A percentile compares a stretch with the other conserved stretches of the same genome.
phyloP scores from a whole-genome alignment of 768 basidiomycete species.

The Amanita fuliginea region DNA sequence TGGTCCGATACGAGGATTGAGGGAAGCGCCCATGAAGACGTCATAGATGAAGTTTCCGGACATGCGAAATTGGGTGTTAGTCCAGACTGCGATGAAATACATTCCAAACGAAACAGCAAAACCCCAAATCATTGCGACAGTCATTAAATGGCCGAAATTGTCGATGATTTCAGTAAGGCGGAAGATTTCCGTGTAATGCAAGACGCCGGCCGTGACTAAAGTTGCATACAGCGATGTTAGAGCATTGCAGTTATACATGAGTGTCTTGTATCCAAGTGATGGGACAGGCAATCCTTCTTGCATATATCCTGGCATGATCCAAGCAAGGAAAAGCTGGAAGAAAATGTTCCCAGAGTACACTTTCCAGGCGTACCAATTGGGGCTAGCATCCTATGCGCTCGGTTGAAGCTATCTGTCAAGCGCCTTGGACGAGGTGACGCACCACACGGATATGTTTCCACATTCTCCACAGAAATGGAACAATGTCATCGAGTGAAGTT shows the following conservation, averaged over 20 bases:
- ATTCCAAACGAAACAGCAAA: constrained; percentile 72
- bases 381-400: constrained; percentile 71
- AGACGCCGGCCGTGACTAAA: constrained; percentile 55
- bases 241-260: constrained; percentile 97
- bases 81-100: constrained; percentile 68
- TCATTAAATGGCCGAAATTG: constrained; percentile 93
- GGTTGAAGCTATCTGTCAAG: neutral
- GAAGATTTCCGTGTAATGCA: constrained; percentile 78
- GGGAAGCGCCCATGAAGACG: constrained; percentile 89
- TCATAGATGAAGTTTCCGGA: constrained; percentile 93
- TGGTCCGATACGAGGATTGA: constrained; percentile 87
- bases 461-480: constrained; percentile 74
- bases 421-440: constrained; percentile 4
- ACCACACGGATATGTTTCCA: constrained; percentile 79
- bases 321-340: constrained; percentile 85
- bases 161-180: constrained; percentile 92
- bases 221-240: constrained; percentile 77
- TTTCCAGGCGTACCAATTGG: constrained; percentile 80
- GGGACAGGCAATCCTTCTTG: constrained; percentile 97
- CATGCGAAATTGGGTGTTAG: constrained; percentile 82
- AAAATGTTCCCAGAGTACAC: constrained; percentile 83
- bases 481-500: constrained; percentile 52
- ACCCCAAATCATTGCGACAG: constrained; percentile 88
- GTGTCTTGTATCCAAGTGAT: constrained; percentile 83
- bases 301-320: constrained; percentile 81